phyloP scores from a whole-genome alignment of 2,329 filamentous ascomycete genomes.

The Sclerotinia borealis region DNA sequence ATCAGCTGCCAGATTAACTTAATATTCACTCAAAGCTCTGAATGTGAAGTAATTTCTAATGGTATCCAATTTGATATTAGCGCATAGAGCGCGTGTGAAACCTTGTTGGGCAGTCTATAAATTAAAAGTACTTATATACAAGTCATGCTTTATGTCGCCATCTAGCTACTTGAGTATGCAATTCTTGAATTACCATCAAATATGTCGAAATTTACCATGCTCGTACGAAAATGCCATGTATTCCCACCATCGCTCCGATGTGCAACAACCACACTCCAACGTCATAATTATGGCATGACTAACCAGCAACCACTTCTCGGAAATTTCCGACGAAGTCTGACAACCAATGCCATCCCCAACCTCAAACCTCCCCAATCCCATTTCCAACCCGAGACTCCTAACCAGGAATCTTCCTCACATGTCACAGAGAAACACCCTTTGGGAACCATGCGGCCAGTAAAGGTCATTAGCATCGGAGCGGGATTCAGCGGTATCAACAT shows the following conservation, averaged over 20 bases:
- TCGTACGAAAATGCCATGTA: neutral
- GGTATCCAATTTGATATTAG: neutral
- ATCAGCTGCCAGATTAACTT: neutral
- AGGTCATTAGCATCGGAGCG: conserved; percentile 40
- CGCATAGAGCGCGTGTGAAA: too few species aligned
- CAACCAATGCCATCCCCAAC: neutral
- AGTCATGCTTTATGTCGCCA: neutral
- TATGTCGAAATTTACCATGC: neutral
- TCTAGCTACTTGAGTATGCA: neutral
- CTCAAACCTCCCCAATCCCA: neutral
- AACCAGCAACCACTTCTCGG: neutral
- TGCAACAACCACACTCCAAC: neutral
- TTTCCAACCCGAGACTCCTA: neutral
- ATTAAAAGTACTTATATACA: neutral
- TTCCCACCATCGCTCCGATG: neutral
- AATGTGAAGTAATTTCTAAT: neutral
- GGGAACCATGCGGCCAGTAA: conserved; percentile 13
- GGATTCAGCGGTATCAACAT: conserved; percentile 43
- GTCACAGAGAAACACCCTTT: conserved; percentile 15
- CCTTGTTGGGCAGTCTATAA: neutral
- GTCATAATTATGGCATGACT: neutral
- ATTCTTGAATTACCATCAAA: neutral
- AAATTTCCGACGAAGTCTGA: neutral
- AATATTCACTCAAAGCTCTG: neutral
- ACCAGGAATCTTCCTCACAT: neutral